A percentile compares a stretch with the other conserved stretches of the same genome.
phyloP scores from a whole-genome alignment of 139 green algal genomes.

The Chloropicon primus region DNA sequence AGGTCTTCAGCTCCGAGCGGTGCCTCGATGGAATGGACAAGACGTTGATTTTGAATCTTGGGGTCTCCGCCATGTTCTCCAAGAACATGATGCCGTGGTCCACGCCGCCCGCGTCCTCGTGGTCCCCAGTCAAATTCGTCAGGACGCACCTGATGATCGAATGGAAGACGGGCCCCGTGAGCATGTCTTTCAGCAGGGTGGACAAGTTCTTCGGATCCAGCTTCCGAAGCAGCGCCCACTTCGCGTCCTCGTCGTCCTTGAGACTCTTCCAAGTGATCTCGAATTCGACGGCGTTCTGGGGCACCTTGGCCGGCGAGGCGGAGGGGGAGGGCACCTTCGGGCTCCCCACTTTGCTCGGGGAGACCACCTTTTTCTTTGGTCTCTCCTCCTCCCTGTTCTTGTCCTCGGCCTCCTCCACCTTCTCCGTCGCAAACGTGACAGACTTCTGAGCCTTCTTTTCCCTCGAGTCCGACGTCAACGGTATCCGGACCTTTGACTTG shows the following conservation, averaged over 20 bases:
- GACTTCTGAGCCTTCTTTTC: too few species aligned
- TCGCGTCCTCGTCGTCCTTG: slow-evolving; percentile 22
- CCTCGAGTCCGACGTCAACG: background rate
- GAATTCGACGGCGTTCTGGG: slow-evolving; percentile 43
- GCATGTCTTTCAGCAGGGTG: slow-evolving; percentile 36
- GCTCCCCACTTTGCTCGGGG: background rate
- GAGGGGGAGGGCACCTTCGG: slow-evolving; percentile 1
- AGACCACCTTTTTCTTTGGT: background rate
- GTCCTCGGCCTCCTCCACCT: background rate
- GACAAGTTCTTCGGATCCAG: slow-evolving; percentile 35
- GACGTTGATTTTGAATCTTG: background rate
- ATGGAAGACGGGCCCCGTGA: slow-evolving; percentile 19
- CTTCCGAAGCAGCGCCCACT: slow-evolving; percentile 35
- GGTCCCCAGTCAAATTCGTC: background rate
- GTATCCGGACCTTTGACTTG: background rate
- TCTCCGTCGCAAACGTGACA: too few species aligned
- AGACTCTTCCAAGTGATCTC: slow-evolving; percentile 45
- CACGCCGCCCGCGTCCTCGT: background rate
- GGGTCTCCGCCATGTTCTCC: background rate
- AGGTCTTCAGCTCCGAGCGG: background rate
- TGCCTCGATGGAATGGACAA: background rate
- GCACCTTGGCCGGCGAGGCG: background rate
- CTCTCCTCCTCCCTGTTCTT: slow-evolving; percentile 2
- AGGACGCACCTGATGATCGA: background rate
- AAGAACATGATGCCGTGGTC: too few species aligned